Evolutionary conservation across 2,329 filamentous ascomycete species (phyloP).

Genomic region (Ophiostoma sp.): DNA sequence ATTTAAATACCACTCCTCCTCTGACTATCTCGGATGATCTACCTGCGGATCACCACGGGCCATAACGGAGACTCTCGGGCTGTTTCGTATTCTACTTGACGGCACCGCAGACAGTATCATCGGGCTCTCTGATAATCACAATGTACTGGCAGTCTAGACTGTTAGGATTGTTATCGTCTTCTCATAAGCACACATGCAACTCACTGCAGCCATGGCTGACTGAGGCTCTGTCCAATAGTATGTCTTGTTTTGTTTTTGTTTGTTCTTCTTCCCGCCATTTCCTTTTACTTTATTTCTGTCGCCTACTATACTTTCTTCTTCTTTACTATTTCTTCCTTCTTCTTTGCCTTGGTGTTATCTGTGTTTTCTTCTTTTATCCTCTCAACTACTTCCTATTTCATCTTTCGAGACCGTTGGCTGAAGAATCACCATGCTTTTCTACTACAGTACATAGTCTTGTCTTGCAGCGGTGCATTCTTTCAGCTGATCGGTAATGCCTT

Average conservation of each 20-base stretch:
- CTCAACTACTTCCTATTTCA: constrained; percentile 1
- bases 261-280: not conserved
- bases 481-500: constrained; percentile 14
- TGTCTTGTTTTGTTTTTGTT: not conserved
- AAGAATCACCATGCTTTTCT: not conserved
- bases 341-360: not conserved
- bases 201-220: not conserved
- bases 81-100: not conserved
- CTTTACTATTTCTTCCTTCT: not conserved
- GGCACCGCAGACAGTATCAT: not conserved
- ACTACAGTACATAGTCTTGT: not conserved
- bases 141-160: not conserved
- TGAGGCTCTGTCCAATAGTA: constrained; percentile 6
- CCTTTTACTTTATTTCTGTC: not conserved
- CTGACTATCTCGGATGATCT: not conserved
- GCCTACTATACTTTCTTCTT: not conserved
- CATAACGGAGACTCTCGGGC: not conserved
- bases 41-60: not conserved
- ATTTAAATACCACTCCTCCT: not conserved
- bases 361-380: not conserved
- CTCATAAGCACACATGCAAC: not conserved
- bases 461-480: not conserved
- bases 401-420: not conserved
- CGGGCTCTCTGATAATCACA: not conserved
- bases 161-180: not conserved